Base-by-base conservation (phyloP, 2,329 filamentous ascomycete genomes). In the Ophiostoma sp. region DNA sequence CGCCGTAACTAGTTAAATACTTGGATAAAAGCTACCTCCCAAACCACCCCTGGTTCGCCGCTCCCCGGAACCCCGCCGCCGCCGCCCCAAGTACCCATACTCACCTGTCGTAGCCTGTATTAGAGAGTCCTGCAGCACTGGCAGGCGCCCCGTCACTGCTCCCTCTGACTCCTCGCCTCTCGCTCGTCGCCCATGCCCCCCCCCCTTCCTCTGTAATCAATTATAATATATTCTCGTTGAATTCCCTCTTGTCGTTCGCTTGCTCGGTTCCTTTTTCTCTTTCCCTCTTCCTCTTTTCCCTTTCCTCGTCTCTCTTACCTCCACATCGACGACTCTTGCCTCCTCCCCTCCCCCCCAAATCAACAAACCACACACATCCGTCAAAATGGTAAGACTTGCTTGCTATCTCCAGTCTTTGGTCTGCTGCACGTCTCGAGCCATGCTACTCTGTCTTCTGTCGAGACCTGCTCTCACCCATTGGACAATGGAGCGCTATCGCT, bases 361-460 rank as follows among this genome's bases (percentile, higher is more conserved):
- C 64, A 66, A 69, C 27, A 27, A 27, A 27, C 27, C 66, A 69
- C 66, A 64, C 63, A 67, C 52, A 65, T 66, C 65, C 67, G 67
- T 67, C 66, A 71, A 55, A 45, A 72, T 72, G 71, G 71, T 72
- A 68, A 66, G 71, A 60, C 64, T 64, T 45, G 62, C 16, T 42
- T 68, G 47, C 38, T 14, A 49, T 55, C 38, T 41, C 36, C 49
- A 11, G 42, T 63, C 65, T 44, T 45, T 64, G 63, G 65, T 65
- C 44, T 63, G 60, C 60, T 63, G 60, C 60, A 42, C 38, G 38
- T 41, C 36, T 62, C n/a, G 27, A n/a, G 11, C 45, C 16, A n/a
- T 14, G 42, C 3, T 44, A 3, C 11, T 44, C 42, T 6, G 6
- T 12, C 42, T 44, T 44, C 42, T 44, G 42, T 12, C 3, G 42